Evolutionary conservation across 306 rosid species (phyloP).

Genomic region (Rubus parviflorus): DNA sequence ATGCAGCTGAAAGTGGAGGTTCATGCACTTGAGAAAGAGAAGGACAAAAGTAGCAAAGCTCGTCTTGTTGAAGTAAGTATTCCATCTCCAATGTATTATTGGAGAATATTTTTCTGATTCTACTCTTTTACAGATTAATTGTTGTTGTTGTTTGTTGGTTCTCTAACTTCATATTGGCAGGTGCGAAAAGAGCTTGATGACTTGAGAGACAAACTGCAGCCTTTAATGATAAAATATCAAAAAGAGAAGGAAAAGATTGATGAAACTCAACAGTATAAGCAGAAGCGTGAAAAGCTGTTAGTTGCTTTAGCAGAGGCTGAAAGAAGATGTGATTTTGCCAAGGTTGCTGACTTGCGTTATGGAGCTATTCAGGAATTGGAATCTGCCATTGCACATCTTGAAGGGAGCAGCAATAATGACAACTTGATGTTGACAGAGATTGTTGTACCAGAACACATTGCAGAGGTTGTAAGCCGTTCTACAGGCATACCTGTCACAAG

Average conservation of each 20-base stretch:
- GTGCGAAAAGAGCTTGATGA: slow-evolving; percentile 82
- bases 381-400: slow-evolving; percentile 60
- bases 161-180: slow-evolving; percentile 26
- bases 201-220: slow-evolving; percentile 84
- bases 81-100: background rate
- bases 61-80: slow-evolving; percentile 66
- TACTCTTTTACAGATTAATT: no score
- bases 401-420: slow-evolving; percentile 56
- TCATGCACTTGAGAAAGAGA: slow-evolving; percentile 78
- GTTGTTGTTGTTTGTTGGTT: background rate
- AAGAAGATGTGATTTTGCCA: slow-evolving; percentile 77
- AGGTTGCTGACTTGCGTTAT: slow-evolving; percentile 86
- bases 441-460: slow-evolving; percentile 85
- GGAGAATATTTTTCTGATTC: background rate
- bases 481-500: slow-evolving; percentile 88
- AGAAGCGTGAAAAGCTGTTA: slow-evolving; percentile 74
- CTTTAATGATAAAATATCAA: slow-evolving; percentile 74
- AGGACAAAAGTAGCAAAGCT: slow-evolving; percentile 78
- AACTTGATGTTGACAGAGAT: slow-evolving; percentile 75
- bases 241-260: slow-evolving; percentile 81
- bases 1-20: slow-evolving; percentile 74
- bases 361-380: slow-evolving; percentile 91
- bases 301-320: slow-evolving; percentile 83
- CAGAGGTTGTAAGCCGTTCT: slow-evolving; percentile 95
- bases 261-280: slow-evolving; percentile 69